Evolutionary conservation across 2,329 filamentous ascomycete species (phyloP).

Genomic region (Pyrenochaeta sp.): DNA sequence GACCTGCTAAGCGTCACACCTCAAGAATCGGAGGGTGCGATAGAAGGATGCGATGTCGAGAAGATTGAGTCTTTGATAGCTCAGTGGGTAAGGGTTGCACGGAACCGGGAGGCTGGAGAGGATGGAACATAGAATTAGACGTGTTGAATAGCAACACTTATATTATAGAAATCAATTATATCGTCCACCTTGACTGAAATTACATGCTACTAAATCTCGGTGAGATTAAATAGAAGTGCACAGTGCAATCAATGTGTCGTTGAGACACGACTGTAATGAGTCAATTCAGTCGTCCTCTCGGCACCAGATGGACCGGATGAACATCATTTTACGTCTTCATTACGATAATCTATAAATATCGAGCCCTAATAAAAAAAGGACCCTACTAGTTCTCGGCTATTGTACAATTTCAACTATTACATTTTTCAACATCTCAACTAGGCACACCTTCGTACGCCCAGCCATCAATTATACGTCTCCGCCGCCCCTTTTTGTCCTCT

Average conservation of each 20-base stretch:
- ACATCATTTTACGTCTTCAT: neutral
- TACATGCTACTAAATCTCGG: no score
- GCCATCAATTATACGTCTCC: slow-evolving; percentile 58
- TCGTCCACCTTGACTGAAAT: neutral
- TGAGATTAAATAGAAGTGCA: no score
- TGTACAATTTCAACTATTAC: neutral
- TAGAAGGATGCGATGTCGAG: neutral
- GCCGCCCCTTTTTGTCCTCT: slow-evolving; percentile 60
- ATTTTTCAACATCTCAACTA: slow-evolving; percentile 23
- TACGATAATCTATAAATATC: neutral
- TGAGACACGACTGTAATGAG: no score
- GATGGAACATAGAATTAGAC: neutral
- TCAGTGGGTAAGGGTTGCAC: neutral
- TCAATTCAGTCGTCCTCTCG: no score
- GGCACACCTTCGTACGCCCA: slow-evolving; percentile 77
- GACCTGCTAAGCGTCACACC: neutral
- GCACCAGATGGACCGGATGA: no score
- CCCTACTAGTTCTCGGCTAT: neutral
- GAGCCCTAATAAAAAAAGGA: neutral
- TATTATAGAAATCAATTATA: neutral
- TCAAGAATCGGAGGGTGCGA: neutral
- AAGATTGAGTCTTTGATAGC: neutral
- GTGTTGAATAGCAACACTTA: neutral
- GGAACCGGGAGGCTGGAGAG: neutral
- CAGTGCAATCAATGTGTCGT: no score